These are phyloP conservation scores for Podosphaera xanthii DNA, from an alignment of 2,329 filamentous ascomycete genomes.

Conservation along the genomic window DNA sequence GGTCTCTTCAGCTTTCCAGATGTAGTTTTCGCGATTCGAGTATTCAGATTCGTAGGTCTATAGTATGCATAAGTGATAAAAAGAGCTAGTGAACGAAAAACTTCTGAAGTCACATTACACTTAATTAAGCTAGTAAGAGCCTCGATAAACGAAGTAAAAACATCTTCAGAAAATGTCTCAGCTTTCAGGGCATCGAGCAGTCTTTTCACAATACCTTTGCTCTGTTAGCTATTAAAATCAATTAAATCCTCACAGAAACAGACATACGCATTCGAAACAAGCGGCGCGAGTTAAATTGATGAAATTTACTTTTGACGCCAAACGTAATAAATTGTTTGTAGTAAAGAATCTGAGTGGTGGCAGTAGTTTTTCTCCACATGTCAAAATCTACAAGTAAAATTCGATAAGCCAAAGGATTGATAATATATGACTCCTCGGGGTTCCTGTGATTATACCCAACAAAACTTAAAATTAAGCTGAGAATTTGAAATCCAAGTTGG, in stretches of 20 bases:
- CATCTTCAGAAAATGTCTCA: conserved; percentile 49
- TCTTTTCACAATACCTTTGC: conserved; percentile 62
- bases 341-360: conserved; percentile 64
- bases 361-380: conserved; percentile 64
- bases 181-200: conserved; percentile 77
- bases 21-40: conserved; percentile 27
- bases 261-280: conserved; percentile 70
- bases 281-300: conserved; percentile 74
- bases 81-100: conserved; percentile 65
- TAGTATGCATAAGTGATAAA: conserved; percentile 89
- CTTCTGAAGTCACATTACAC: conserved; percentile 61
- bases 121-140: conserved; percentile 62
- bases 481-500: conserved; percentile 34
- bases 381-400: conserved; percentile 82
- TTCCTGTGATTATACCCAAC: conserved; percentile 67
- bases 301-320: conserved; percentile 71
- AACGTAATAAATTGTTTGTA: conserved; percentile 84
- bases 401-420: conserved; percentile 85
- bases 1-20: conserved; percentile 12
- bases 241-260: conserved; percentile 3
- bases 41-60: conserved; percentile 23
- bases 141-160: conserved; percentile 52
- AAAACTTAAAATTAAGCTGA: conserved; percentile 62
- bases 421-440: conserved; percentile 73
- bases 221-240: conserved; percentile 5